These are phyloP conservation scores for Cardamine resedifolia DNA, from an alignment of 345 rosid species.

Conservation along the genomic window DNA sequence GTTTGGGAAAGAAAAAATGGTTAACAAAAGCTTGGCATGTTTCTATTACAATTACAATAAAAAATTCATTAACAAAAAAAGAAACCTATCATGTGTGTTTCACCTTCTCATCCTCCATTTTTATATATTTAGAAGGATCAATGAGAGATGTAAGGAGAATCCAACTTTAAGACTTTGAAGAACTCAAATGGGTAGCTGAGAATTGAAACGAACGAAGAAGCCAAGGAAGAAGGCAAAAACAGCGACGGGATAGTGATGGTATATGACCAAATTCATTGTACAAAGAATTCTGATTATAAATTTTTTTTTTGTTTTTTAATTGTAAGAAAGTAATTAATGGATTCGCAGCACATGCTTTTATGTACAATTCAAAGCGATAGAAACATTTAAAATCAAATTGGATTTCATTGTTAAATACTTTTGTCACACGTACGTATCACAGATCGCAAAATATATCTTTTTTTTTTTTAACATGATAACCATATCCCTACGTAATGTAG, in stretches of 20 bases:
- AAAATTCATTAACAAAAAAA: background rate
- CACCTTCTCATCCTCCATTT: background rate
- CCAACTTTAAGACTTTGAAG: background rate
- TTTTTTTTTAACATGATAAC: background rate
- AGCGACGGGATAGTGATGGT: background rate
- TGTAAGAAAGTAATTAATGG: background rate
- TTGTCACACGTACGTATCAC: background rate
- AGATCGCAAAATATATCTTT: background rate
- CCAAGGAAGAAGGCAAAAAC: background rate
- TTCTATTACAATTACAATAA: background rate
- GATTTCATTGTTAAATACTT: background rate
- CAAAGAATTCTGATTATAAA: background rate
- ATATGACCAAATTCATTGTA: background rate
- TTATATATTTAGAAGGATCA: background rate
- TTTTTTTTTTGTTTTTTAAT: background rate
- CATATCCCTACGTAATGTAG: background rate
- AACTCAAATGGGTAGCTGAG: background rate
- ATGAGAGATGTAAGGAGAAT: background rate
- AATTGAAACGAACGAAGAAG: background rate
- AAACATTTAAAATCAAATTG: background rate
- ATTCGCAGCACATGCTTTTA: background rate
- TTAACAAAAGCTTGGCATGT: background rate
- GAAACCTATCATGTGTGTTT: background rate
- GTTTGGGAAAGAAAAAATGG: background rate
- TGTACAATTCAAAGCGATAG: background rate